A percentile compares a stretch with the other conserved stretches of the same genome.
Conservation (phyloP, 2,329 filamentous ascomycete species). For the Paracoccidioides brasiliensis region DNA sequence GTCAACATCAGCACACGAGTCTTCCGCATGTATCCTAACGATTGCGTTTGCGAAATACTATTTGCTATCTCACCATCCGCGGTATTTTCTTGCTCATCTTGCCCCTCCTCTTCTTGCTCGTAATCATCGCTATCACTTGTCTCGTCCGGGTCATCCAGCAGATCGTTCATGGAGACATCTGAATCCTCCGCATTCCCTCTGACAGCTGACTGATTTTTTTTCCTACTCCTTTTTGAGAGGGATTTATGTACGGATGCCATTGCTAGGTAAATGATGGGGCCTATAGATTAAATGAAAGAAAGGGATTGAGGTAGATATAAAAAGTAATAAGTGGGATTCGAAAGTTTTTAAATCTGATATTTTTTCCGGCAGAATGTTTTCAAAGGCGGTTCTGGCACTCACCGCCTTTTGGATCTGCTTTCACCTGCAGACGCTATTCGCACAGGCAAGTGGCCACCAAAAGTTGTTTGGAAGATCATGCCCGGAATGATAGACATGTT, state of each 20-base stretch:
- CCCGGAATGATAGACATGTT: too few relatives aligned
- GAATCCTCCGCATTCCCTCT: slow-evolving; percentile 5
- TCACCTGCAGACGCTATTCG: not conserved
- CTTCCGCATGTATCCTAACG: slow-evolving; percentile 25
- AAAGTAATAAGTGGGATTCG: not conserved
- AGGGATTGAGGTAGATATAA: not conserved
- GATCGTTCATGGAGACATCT: slow-evolving; percentile 11
- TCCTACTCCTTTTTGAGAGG: slow-evolving; percentile 26
- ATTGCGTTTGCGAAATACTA: slow-evolving; percentile 1
- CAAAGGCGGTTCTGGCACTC: not conserved
- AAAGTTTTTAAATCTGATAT: not conserved
- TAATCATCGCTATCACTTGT: slow-evolving; percentile 16
- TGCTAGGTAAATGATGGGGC: slow-evolving; percentile 1
- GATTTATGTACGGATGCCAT: slow-evolving; percentile 48
- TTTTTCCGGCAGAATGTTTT: not conserved
- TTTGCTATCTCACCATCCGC: slow-evolving; percentile 9
- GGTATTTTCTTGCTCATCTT: slow-evolving; percentile 17
- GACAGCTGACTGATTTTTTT: not conserved
- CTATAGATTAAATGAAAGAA: not conserved
- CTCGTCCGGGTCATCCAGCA: slow-evolving; percentile 13
- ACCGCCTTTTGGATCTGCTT: not conserved
- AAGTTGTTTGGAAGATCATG: too few relatives aligned
- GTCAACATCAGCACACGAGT: slow-evolving; percentile 73
- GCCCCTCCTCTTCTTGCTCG: slow-evolving; percentile 50
- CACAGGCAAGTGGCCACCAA: too few relatives aligned